Base-by-base conservation (phyloP, 2,329 filamentous ascomycete species). In the Nothopassalora personata region DNA sequence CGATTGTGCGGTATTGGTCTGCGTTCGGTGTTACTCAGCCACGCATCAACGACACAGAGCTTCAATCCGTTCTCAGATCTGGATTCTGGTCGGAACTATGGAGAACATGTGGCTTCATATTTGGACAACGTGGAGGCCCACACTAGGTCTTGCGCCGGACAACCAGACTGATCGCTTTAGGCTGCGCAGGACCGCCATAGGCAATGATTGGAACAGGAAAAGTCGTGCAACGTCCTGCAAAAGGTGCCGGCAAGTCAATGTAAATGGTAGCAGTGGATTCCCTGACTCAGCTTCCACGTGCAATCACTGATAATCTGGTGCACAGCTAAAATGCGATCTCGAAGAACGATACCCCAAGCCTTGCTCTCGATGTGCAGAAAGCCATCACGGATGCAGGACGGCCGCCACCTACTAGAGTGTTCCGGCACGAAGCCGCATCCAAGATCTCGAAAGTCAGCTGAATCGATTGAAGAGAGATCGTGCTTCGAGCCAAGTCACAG, bases 351-450 rank as follows among this genome's bases (percentile, higher is more conserved):
- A 34, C 36, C 53, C 53, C 15, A 56, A 48, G n/a, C 45, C 43
- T n/a, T 49, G 53, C 48, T 28, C 39, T 46, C 45, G 55, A 19
- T 52, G 47, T 46, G 31, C 31, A 7, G n/a, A 10, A n/a, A 51
- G 50, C 28, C 54, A 48, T 9, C 45, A 50, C 31, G 54, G 43
- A 51, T 56, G 54, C 46, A 48, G 23, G 28, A 51, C 54, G 28
- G 54, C 51, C 39, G 18, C 45, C 10, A 50, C 54, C 1, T 56
- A 51, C 30, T 51, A 56, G n/a, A 15, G 54, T 27, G 54, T 56
- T 8, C 54, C 54, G 31, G 54, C 54, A 27, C 45, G 54, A 50
- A 56, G 54, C 18, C 47, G 31, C 3, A 43, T 39, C 34, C 8
- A 43, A 3, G 53, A 54, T n/a, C 39, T 54, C 8, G 53, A 54